phyloP scores from a whole-genome alignment of 257 asterid genomes.

The Eucommia ulmoides region DNA sequence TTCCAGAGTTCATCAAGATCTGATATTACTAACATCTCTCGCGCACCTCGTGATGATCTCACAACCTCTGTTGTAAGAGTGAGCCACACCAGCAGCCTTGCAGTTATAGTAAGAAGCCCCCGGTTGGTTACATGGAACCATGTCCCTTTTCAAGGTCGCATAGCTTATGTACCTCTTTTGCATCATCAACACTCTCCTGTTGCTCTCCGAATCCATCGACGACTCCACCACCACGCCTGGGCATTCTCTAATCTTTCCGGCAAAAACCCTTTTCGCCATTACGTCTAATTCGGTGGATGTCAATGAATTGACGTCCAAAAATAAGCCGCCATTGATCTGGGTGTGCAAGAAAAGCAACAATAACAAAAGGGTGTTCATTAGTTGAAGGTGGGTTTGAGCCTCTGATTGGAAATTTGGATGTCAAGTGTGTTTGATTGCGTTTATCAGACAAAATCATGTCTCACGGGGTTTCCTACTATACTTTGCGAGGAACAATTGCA shows the following conservation, averaged over 20 bases:
- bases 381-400: not conserved
- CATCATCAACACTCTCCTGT: not conserved
- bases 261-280: not conserved
- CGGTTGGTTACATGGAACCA: not conserved
- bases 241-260: not conserved
- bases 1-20: not conserved
- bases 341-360: not conserved
- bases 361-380: not conserved
- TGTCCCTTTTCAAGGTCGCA: not conserved
- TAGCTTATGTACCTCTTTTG: not conserved
- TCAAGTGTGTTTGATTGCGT: no score
- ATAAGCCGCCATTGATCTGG: not conserved
- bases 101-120: not conserved
- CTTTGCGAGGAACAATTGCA: no score
- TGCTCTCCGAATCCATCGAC: not conserved
- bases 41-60: slow-evolving; percentile 1
- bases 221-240: not conserved
- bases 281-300: not conserved
- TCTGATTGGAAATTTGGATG: no score
- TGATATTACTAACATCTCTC: not conserved
- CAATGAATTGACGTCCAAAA: not conserved
- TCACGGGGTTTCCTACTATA: no score
- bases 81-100: not conserved
- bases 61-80: slow-evolving; percentile 2
- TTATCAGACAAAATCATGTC: no score